Conservation (phyloP, 2,329 filamentous ascomycete genomes). For the Fusarium floridanum region DNA sequence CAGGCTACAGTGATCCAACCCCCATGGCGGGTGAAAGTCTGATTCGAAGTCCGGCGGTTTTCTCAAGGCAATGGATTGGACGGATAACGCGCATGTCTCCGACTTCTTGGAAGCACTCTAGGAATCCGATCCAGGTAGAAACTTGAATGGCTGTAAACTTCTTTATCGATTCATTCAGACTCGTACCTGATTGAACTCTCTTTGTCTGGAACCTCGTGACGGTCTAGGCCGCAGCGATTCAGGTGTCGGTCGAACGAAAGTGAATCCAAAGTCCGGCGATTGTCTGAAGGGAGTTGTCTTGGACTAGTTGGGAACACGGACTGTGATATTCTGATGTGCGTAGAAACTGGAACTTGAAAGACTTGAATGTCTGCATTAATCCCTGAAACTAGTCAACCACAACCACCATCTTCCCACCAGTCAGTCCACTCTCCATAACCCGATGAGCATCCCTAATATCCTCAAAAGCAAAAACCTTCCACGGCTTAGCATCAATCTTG, state of each 20-base stretch:
- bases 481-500: conserved; percentile 51
- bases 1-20: too few species aligned
- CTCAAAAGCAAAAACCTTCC: conserved; percentile 49
- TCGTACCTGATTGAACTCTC: too few species aligned
- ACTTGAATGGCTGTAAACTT: too few species aligned
- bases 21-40: background rate
- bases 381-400: background rate
- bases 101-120: too few species aligned
- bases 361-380: background rate
- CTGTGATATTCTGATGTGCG: background rate
- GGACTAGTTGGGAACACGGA: background rate
- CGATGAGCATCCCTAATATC: conserved; percentile 45
- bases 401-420: conserved; percentile 1
- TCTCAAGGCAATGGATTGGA: background rate
- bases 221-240: too few species aligned
- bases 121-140: too few species aligned
- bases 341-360: background rate
- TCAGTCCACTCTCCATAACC: background rate
- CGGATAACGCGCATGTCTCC: too few species aligned
- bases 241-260: too few species aligned
- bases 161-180: too few species aligned
- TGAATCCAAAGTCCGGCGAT: too few species aligned
- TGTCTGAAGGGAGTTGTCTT: background rate
- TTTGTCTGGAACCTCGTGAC: too few species aligned
- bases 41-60: background rate